Evolutionary conservation across 495 filamentous ascomycete species (phyloP).

Genomic region (Mycothermus thermophilus): DNA sequence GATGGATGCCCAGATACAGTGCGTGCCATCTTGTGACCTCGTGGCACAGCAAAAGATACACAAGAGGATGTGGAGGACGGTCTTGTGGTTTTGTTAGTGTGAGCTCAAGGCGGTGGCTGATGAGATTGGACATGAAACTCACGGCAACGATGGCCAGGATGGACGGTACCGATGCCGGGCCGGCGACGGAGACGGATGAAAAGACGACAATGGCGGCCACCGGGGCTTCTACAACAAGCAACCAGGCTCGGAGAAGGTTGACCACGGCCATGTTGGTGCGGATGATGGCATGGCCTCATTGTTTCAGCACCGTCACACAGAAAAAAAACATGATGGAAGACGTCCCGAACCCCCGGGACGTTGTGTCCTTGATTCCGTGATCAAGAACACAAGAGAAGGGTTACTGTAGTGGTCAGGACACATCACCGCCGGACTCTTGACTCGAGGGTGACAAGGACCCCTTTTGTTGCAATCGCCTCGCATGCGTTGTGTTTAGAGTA

Average conservation of each 20-base stretch:
- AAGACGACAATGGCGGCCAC: constrained; percentile 13
- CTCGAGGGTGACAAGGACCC: no score
- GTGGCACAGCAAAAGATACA: constrained; percentile 10
- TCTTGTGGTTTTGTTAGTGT: constrained; percentile 1
- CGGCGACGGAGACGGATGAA: constrained; percentile 13
- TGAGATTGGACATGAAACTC: no score
- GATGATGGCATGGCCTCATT: constrained; percentile 1
- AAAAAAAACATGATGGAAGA: no score
- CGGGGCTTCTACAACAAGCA: constrained; percentile 12
- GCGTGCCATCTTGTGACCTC: constrained; percentile 1
- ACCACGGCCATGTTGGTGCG: background rate
- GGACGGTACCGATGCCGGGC: constrained; percentile 6
- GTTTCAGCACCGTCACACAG: background rate
- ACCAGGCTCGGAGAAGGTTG: constrained; percentile 10
- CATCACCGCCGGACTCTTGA: no score
- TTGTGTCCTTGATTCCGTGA: no score
- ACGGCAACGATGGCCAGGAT: constrained; percentile 15
- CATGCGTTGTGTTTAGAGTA: no score
- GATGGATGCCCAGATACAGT: constrained; percentile 5
- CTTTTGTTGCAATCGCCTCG: no score
- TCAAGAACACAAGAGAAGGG: no score
- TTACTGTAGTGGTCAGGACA: no score
- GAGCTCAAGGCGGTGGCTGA: background rate
- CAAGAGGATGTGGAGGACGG: constrained; percentile 11
- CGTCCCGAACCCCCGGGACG: no score